Conservation (phyloP, 805 yeast species). For the Nakazawaea ernobii region DNA sequence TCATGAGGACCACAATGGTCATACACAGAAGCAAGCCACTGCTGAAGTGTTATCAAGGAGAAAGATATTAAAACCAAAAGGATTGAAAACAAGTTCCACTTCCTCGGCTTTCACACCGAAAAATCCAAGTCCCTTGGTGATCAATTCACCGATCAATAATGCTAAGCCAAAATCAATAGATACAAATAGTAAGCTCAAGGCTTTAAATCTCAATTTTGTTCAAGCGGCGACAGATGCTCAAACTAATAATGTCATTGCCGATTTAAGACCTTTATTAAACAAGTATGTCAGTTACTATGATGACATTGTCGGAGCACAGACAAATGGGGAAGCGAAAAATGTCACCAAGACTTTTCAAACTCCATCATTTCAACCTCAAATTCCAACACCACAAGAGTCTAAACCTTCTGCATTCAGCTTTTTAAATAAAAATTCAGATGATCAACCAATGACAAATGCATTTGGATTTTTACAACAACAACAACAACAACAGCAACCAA, state of each 20-base stretch:
- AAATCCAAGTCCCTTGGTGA: constrained; percentile 11
- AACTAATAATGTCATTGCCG: constrained; percentile 41
- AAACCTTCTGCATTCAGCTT: constrained; percentile 1
- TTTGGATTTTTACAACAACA: background rate
- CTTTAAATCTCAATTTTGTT: constrained; percentile 58
- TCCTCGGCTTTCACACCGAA: constrained; percentile 7
- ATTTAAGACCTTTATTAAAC: constrained; percentile 48
- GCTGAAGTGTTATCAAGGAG: constrained; percentile 59
- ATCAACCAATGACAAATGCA: constrained; percentile 2
- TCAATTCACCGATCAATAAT: constrained; percentile 3
- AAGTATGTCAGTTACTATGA: constrained; percentile 54
- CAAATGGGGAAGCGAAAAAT: constrained; percentile 8
- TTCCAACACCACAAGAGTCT: background rate
- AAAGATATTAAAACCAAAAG: constrained; percentile 36
- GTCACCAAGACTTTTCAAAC: background rate
- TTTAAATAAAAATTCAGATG: constrained; percentile 1
- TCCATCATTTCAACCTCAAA: background rate
- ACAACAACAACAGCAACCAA: constrained; percentile 11
- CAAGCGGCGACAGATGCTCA: constrained; percentile 39
- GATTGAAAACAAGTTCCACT: background rate
- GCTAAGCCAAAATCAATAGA: constrained; percentile 19
- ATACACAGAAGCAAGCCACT: constrained; percentile 43
- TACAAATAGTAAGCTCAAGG: constrained; percentile 47
- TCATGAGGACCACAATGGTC: constrained; percentile 27
- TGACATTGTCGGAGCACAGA: constrained; percentile 24